Evolutionary conservation across 306 rosid species (phyloP).

Genomic region (Crotalaria pallida): DNA sequence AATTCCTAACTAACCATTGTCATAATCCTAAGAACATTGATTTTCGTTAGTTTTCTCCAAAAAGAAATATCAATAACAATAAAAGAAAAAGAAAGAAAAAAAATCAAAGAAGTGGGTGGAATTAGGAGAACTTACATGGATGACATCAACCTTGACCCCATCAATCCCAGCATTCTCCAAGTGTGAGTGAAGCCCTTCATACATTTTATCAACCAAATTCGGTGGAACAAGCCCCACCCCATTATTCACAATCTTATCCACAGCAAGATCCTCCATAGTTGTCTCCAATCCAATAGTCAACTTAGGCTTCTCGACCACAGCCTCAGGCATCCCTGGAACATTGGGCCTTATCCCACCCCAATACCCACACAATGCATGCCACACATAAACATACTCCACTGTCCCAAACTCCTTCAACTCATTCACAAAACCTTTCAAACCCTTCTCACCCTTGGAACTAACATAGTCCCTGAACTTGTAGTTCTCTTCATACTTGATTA

Average conservation of each 20-base stretch:
- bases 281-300: conserved; percentile 50
- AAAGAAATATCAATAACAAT: too few species aligned
- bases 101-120: too few species aligned
- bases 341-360: conserved; percentile 92
- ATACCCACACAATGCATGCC: conserved; percentile 94
- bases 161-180: conserved; percentile 69
- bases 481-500: conserved; percentile 62
- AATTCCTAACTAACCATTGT: too few species aligned
- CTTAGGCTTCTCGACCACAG: conserved; percentile 40
- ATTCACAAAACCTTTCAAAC: conserved; percentile 63
- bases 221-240: conserved; percentile 81
- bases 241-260: conserved; percentile 68
- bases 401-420: conserved; percentile 61
- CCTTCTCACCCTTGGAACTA: conserved; percentile 32
- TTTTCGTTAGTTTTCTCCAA: too few species aligned
- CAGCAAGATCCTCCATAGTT: conserved; percentile 92
- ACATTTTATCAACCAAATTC: conserved; percentile 54
- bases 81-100: neutral
- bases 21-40: too few species aligned
- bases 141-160: conserved; percentile 93
- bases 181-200: conserved; percentile 73
- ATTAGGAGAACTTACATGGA: conserved; percentile 56
- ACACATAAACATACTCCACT: conserved; percentile 78
- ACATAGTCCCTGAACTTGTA: conserved; percentile 62
- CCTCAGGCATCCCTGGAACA: conserved; percentile 52